A percentile compares a stretch with the other conserved stretches of the same genome.
Evolutionary conservation across 208 protist genomes (phyloP).

Genomic region (Leishmania aethiopica): DNA sequence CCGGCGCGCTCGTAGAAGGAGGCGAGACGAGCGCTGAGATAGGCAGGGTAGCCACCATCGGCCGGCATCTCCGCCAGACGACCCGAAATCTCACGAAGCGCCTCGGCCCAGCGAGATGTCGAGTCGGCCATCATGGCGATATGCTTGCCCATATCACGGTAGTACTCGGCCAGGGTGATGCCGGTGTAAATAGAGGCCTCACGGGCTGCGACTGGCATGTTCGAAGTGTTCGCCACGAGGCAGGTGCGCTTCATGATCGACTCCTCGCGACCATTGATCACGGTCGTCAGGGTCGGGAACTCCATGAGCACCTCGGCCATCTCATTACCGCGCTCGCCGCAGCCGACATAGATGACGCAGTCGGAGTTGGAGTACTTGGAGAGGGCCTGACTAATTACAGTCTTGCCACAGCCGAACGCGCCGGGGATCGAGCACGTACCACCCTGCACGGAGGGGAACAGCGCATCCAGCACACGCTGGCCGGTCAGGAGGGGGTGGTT

Average conservation of each 20-base stretch:
- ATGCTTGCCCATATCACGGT: constrained; percentile 99
- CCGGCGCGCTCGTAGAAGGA: constrained; percentile 99
- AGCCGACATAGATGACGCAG: constrained; percentile 99
- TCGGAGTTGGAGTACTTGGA: constrained; percentile 99
- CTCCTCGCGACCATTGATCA: constrained; percentile 96
- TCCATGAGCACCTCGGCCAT: constrained; percentile 99
- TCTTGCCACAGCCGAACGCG: constrained; percentile 99
- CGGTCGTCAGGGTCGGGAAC: constrained; percentile 97
- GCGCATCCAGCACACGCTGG: constrained; percentile 99
- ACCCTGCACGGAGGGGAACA: constrained; percentile 99
- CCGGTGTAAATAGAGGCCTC: constrained; percentile 99
- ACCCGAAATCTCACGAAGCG: constrained; percentile 99
- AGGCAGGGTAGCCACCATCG: constrained; percentile 99
- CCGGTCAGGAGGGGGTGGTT: constrained; percentile 98
- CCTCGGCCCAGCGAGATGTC: constrained; percentile 99
- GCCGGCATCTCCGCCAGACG: constrained; percentile 99
- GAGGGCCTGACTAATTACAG: constrained; percentile 99
- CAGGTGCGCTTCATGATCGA: constrained; percentile 99
- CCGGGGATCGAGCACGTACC: constrained; percentile 99
- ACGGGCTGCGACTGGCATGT: constrained; percentile 99
- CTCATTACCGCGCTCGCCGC: constrained; percentile 99
- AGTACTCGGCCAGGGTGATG: constrained; percentile 99
- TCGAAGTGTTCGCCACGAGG: constrained; percentile 99
- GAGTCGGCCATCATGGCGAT: constrained; percentile 99
- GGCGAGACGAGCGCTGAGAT: constrained; percentile 98